A percentile compares a stretch with the other conserved stretches of the same genome.
phyloP scores from a whole-genome alignment of 768 basidiomycete genomes.

The Lactarius pseudohatsudake region DNA sequence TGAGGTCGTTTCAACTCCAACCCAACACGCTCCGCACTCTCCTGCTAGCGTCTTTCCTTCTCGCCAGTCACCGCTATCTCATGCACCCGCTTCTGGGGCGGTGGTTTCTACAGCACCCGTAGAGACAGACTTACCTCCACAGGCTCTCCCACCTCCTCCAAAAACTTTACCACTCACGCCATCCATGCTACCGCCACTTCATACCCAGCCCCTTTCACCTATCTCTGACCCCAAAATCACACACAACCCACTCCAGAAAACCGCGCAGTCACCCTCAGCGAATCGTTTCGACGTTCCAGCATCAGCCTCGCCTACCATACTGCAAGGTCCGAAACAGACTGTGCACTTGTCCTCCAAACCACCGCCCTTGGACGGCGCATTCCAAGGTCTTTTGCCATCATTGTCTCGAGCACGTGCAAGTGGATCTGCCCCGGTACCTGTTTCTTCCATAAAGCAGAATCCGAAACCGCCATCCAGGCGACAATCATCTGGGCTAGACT shows the following conservation, averaged over 20 bases:
- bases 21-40: background rate
- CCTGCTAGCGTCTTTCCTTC: background rate
- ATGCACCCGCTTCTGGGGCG: background rate
- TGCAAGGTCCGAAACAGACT: background rate
- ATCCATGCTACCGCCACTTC: background rate
- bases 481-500: conserved; percentile 19
- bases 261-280: background rate
- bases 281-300: background rate
- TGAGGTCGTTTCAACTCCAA: background rate
- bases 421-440: background rate
- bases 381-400: background rate
- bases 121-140: background rate
- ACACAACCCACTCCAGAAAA: conserved; percentile 1
- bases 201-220: background rate
- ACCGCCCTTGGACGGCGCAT: background rate
- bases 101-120: background rate
- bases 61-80: background rate
- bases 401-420: background rate
- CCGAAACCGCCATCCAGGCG: conserved; percentile 2
- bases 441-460: conserved; percentile 1
- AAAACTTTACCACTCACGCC: background rate
- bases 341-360: background rate
- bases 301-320: background rate
- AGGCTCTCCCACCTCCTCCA: background rate
- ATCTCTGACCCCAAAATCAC: background rate